phyloP scores from a whole-genome alignment of 495 filamentous ascomycete species.

The Aspergillus steynii region DNA sequence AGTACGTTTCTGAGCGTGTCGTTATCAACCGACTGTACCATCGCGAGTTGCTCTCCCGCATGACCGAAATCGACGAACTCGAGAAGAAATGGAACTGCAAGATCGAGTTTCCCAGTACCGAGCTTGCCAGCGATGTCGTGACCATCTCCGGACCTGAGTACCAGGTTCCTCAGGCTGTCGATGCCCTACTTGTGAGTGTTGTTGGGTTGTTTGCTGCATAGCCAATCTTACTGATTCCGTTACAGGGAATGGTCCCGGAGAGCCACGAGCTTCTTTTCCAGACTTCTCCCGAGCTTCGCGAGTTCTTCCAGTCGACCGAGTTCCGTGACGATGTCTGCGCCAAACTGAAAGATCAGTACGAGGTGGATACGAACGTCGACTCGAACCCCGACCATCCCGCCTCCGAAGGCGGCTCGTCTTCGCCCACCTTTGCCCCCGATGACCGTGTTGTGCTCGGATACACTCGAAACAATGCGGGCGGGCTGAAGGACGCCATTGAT shows the following conservation, averaged over 20 bases:
- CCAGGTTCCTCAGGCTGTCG: constrained; percentile 93
- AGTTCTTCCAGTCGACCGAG: constrained; percentile 73
- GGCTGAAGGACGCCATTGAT: constrained; percentile 93
- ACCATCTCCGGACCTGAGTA: constrained; percentile 95
- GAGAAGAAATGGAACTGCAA: constrained; percentile 99
- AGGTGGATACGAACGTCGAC: constrained; percentile 76
- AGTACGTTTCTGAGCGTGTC: constrained; percentile 91
- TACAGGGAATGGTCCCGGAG: constrained; percentile 86
- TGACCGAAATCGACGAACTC: constrained; percentile 85
- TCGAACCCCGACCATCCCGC: constrained; percentile 39
- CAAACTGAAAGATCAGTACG: constrained; percentile 87
- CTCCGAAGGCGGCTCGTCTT: constrained; percentile 37
- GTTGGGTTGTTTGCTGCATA: not conserved
- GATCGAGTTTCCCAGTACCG: constrained; percentile 94
- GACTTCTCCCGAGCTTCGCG: constrained; percentile 67
- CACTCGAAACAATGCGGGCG: constrained; percentile 95
- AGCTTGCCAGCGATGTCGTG: constrained; percentile 94
- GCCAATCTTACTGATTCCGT: not conserved
- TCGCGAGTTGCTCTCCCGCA: constrained; percentile 83
- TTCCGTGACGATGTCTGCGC: constrained; percentile 76
- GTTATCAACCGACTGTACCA: constrained; percentile 94
- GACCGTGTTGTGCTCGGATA: constrained; percentile 69
- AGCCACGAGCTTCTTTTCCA: constrained; percentile 87
- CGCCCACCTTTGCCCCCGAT: constrained; percentile 38
- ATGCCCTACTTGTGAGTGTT: constrained; percentile 66